Evolutionary conservation across 495 filamentous ascomycete species (phyloP), one percentile per base, ranked within the genome.

Genomic region (Hamigera avellanea): DNA sequence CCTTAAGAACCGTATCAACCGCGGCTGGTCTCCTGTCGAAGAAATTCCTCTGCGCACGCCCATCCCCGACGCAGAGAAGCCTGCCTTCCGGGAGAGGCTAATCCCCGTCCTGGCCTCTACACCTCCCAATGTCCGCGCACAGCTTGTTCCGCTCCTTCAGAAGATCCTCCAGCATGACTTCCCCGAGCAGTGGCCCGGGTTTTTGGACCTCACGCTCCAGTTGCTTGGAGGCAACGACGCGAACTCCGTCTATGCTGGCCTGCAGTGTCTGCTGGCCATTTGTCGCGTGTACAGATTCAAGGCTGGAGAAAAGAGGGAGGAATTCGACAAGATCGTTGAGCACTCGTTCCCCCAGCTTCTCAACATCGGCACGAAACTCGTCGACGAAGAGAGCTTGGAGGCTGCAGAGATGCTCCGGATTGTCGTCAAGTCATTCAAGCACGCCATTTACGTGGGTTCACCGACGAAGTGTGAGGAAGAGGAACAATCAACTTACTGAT

Each of bases 151-250:
- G 27, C 75, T 93, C 39, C 78, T 98, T 35, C 87, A 94, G 59
- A 94, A 93, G 64, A 86, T 98, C 43, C 76, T 98, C 35, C 83
- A 93, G 52, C 81, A 80, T 59, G 91, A 98, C 59, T 96, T 95
- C 60, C 91, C 91, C 37, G 76, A 86, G 37, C 70, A 79, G 65
- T 98, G 91, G 91, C 91, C 93, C 3, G 72, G 72, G 14, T 96
- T 95, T 52, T 72, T 95, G 62, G 82, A 91, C 46, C 83, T 88
- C 45, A 95, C 89, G 14, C 57, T 93, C 39, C 83, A 86, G 53
- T 70, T 98, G 10, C 72, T 98, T 29, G 78, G 80, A 50, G 78
- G 83, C 19, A 80, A 83, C 48, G 85, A 93, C 47, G 76, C 85
- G 8, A 69, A 70, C 32, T 89, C 86, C 0, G 85, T 95, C 28